Conservation (phyloP, 1,284 basidiomycete species). For the Lignosus rhinocerotis region DNA sequence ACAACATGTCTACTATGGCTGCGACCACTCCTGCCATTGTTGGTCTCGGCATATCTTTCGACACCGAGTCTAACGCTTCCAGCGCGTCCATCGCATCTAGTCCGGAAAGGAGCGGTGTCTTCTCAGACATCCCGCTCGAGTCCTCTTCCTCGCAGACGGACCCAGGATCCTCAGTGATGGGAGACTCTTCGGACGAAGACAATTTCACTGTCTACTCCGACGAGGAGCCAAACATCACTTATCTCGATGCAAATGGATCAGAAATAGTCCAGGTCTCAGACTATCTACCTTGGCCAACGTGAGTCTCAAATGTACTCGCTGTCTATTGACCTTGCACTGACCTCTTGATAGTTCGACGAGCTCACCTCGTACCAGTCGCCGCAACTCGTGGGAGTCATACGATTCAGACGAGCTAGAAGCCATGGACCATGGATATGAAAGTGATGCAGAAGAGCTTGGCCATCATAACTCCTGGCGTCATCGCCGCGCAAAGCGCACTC, state of each 20-base stretch:
- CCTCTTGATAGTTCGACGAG: background rate
- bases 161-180: background rate
- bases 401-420: background rate
- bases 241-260: background rate
- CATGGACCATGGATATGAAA: constrained; percentile 5
- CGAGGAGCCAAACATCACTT: background rate
- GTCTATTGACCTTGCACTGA: background rate
- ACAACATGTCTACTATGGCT: too few relatives aligned
- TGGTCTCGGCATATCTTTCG: background rate
- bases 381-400: background rate
- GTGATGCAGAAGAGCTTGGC: constrained; percentile 1
- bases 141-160: background rate
- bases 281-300: constrained; percentile 9
- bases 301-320: background rate
- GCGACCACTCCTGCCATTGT: background rate
- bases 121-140: constrained; percentile 3
- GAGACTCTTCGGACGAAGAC: background rate
- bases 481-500: background rate
- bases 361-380: background rate
- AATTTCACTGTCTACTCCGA: constrained; percentile 3
- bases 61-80: background rate
- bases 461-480: background rate
- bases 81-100: background rate
- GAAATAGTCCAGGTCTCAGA: background rate
- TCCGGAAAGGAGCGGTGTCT: background rate